Conservation (phyloP, 495 filamentous ascomycete species). For the Penicillium soppii region DNA sequence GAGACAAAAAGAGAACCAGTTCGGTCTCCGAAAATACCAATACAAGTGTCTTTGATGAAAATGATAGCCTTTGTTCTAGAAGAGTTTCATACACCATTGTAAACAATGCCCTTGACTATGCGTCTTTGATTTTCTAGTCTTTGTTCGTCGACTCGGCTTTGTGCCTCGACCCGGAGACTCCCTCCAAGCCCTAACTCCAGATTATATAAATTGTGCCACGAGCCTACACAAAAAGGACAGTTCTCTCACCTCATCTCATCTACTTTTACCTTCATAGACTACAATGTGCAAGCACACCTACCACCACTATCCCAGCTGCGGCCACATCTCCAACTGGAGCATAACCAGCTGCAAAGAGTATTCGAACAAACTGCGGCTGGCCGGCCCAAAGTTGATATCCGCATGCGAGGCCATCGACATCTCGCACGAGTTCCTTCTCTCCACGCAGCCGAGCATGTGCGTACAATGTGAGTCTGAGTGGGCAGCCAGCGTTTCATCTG, state of each 20-base stretch:
- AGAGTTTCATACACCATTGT: not conserved
- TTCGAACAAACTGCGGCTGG: constrained; percentile 17
- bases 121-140: not conserved
- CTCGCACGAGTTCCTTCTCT: constrained; percentile 7
- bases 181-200: not conserved
- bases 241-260: not conserved
- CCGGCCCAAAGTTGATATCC: not conserved
- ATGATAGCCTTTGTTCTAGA: not conserved
- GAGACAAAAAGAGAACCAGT: no score
- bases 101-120: not conserved
- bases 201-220: not conserved
- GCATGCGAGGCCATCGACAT: constrained; percentile 2
- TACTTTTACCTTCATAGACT: not conserved
- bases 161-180: not conserved
- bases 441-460: constrained; percentile 8
- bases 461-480: constrained; percentile 13
- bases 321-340: constrained; percentile 30
- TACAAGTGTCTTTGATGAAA: not conserved
- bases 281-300: constrained; percentile 28
- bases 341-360: constrained; percentile 24
- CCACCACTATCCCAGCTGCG: constrained; percentile 28
- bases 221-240: no score
- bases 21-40: no score
- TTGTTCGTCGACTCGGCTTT: constrained; percentile 1
- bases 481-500: not conserved